Evolutionary conservation across 78 protist species (phyloP).

Genomic region (Carpediemonas membranifera): DNA sequence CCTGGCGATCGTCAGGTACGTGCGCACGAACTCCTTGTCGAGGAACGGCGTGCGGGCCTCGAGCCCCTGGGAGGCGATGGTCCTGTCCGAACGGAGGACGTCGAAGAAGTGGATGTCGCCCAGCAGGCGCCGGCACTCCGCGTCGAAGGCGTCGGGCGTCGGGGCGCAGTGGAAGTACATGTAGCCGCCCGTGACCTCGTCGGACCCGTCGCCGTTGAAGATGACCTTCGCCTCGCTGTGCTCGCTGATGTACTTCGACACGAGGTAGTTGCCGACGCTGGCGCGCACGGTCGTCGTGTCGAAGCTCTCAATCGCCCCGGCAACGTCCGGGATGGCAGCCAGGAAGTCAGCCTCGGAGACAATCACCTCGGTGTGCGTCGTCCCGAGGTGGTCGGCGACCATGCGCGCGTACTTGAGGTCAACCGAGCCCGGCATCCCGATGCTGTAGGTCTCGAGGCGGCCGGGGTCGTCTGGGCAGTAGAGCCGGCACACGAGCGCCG

Average conservation of each 20-base stretch:
- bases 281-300: slow-evolving; percentile 79
- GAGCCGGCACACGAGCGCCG: slow-evolving; percentile 62
- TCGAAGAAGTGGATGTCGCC: slow-evolving; percentile 49
- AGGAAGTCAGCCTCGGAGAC: slow-evolving; percentile 58
- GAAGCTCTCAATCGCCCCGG: slow-evolving; percentile 64
- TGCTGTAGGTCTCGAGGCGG: slow-evolving; percentile 57
- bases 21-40: slow-evolving; percentile 20
- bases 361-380: slow-evolving; percentile 54
- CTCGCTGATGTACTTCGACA: slow-evolving; percentile 63
- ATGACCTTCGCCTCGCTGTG: slow-evolving; percentile 76
- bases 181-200: slow-evolving; percentile 65
- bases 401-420: slow-evolving; percentile 64
- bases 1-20: not conserved
- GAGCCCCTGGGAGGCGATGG: slow-evolving; percentile 64
- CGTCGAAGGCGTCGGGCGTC: slow-evolving; percentile 50
- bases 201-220: slow-evolving; percentile 75
- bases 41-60: slow-evolving; percentile 72
- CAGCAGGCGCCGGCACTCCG: slow-evolving; percentile 51
- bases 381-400: slow-evolving; percentile 55
- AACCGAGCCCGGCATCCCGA: slow-evolving; percentile 62
- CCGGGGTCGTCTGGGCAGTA: slow-evolving; percentile 27
- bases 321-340: slow-evolving; percentile 64
- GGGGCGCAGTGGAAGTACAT: slow-evolving; percentile 75
- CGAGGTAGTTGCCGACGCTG: slow-evolving; percentile 67
- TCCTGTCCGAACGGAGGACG: slow-evolving; percentile 67